Conservation (phyloP, 106 monocot species). For the Allium cepa region DNA sequence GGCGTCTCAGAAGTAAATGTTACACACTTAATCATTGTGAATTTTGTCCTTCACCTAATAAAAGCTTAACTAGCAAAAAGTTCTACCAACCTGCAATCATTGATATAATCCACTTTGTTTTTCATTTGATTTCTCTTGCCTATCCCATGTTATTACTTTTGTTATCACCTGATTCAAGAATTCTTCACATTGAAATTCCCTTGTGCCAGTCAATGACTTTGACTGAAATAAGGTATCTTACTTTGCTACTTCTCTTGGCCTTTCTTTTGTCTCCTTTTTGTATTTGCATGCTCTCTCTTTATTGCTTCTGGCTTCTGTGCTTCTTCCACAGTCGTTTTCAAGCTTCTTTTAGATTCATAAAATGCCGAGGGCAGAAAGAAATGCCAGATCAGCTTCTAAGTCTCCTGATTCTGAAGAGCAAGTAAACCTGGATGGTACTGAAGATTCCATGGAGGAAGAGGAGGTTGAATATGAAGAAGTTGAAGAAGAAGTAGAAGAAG, state of each 20-base stretch:
- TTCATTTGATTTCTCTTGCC: constrained; percentile 31
- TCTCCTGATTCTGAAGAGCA: constrained; percentile 31
- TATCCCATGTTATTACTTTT: constrained; percentile 31
- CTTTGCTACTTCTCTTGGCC: constrained; percentile 52
- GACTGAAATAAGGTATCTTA: constrained; percentile 48
- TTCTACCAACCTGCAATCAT: constrained; percentile 28
- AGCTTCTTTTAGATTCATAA: constrained; percentile 49
- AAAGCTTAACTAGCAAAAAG: constrained; percentile 25
- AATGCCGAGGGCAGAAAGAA: constrained; percentile 58
- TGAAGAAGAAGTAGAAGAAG: constrained; percentile 37
- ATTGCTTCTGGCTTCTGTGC: constrained; percentile 67
- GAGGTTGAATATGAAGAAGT: constrained; percentile 53
- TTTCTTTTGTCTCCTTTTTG: constrained; percentile 41
- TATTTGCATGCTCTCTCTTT: constrained; percentile 36
- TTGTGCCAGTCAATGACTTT: constrained; percentile 39
- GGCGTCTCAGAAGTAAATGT: constrained; percentile 12
- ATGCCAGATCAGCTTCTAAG: constrained; percentile 24
- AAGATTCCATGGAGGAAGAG: constrained; percentile 27
- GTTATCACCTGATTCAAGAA: constrained; percentile 35
- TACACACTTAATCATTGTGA: constrained; percentile 23
- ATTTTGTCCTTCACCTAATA: constrained; percentile 20
- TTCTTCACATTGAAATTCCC: constrained; percentile 40
- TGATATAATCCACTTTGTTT: constrained; percentile 31
- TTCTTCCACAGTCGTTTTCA: constrained; percentile 64
- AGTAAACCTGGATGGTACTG: constrained; percentile 36